Evolutionary conservation across 176 grass and related monocot species (phyloP).

Genomic region (Oryza glumipatula): DNA sequence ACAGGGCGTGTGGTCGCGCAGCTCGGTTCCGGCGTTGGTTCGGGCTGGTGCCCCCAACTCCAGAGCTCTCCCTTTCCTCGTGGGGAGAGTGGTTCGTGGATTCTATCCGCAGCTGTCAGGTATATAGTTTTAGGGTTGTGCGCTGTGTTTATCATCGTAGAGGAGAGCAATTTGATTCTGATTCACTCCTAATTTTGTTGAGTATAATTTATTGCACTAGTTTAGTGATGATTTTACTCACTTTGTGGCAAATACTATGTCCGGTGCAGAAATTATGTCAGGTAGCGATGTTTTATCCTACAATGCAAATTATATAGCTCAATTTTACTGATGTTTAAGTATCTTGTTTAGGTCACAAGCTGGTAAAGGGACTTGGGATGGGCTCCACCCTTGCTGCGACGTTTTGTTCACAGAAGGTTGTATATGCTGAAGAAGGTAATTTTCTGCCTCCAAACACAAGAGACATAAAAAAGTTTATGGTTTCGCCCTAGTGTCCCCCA

Average conservation of each 20-base stretch:
- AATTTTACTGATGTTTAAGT: background rate
- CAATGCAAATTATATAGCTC: too few relatives aligned
- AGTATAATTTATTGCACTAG: background rate
- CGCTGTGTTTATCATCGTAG: background rate
- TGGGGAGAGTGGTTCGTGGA: background rate
- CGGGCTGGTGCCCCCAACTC: slow-evolving; percentile 16
- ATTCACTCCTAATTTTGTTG: background rate
- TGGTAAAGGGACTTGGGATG: slow-evolving; percentile 51
- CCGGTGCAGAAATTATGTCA: background rate
- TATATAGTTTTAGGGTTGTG: background rate
- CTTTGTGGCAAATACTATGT: background rate
- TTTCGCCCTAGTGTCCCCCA: background rate
- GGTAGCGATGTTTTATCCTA: background rate
- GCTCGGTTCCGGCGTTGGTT: background rate
- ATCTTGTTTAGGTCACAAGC: slow-evolving; percentile 39
- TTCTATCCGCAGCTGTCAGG: slow-evolving; percentile 28
- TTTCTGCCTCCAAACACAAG: background rate
- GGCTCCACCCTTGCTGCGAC: slow-evolving; percentile 39
- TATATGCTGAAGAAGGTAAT: slow-evolving; percentile 70
- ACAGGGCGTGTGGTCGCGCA: slow-evolving; percentile 12
- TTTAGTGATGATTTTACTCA: background rate
- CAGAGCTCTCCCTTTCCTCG: slow-evolving; percentile 23
- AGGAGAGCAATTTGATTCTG: background rate
- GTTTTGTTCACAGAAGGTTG: slow-evolving; percentile 36
- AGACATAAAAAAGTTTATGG: background rate